phyloP scores from a whole-genome alignment of 352 stramenopile genomes.

The Globisporangium iwayamae region DNA sequence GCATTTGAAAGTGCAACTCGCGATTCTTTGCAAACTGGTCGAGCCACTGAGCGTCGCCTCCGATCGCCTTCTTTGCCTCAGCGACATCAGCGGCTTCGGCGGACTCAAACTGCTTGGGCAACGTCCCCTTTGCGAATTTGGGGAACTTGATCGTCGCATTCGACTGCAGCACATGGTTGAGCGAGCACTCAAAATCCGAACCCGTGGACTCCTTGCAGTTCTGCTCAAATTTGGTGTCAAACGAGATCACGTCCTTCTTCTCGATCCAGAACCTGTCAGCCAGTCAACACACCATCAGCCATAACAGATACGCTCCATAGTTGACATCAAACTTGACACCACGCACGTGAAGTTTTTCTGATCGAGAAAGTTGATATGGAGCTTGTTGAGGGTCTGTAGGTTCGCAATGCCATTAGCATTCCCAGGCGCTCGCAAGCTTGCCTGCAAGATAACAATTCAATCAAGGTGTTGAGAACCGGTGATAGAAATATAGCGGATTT shows the following conservation, averaged over 20 bases:
- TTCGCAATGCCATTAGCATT: slow-evolving; percentile 36
- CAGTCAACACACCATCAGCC: neutral
- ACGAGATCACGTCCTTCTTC: slow-evolving; percentile 31
- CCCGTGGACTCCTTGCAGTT: slow-evolving; percentile 27
- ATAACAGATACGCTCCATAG: neutral
- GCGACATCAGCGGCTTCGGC: slow-evolving; percentile 24
- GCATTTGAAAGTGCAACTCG: slow-evolving; percentile 28
- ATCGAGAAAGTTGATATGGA: slow-evolving; percentile 64
- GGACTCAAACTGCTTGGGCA: slow-evolving; percentile 32
- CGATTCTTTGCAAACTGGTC: slow-evolving; percentile 34
- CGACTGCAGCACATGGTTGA: slow-evolving; percentile 36
- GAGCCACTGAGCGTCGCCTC: slow-evolving; percentile 33
- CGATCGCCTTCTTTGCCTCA: slow-evolving; percentile 17
- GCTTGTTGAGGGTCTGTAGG: slow-evolving; percentile 27
- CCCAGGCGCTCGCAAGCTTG: slow-evolving; percentile 55
- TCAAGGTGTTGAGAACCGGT: neutral
- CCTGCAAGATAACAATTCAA: slow-evolving; percentile 19
- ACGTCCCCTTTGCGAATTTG: slow-evolving; percentile 35
- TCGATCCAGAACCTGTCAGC: slow-evolving; percentile 45
- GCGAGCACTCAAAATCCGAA: slow-evolving; percentile 38
- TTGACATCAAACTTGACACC: neutral
- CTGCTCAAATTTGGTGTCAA: slow-evolving; percentile 37
- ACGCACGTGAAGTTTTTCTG: slow-evolving; percentile 27
- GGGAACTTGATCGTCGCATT: slow-evolving; percentile 39
- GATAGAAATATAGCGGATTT: neutral